phyloP scores from a whole-genome alignment of 2,329 filamentous ascomycete species.

The Fusarium oxysporum region DNA sequence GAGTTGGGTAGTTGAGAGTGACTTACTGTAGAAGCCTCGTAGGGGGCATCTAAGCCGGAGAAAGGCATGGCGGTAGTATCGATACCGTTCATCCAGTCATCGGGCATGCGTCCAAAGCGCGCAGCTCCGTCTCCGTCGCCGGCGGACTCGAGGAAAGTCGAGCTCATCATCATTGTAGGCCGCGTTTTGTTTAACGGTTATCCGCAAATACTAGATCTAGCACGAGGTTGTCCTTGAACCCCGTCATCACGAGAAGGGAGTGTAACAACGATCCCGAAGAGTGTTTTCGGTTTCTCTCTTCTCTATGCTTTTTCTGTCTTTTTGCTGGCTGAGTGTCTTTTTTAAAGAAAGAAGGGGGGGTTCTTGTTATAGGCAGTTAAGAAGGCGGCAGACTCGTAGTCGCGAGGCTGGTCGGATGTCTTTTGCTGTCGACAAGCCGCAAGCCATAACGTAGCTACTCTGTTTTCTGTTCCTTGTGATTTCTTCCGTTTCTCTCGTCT shows the following conservation, averaged over 20 bases:
- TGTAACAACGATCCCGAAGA: conserved; percentile 11
- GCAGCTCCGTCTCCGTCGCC: conserved; percentile 27
- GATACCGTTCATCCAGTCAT: conserved; percentile 39
- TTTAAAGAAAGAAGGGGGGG: conserved; percentile 5
- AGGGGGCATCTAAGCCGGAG: conserved; percentile 31
- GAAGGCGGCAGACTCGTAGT: conserved; percentile 45
- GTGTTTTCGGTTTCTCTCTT: conserved; percentile 8
- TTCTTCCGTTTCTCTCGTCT: conserved; percentile 17
- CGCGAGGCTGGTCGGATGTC: conserved; percentile 43
- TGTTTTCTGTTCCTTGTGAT: conserved; percentile 13
- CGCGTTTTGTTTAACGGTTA: conserved; percentile 31
- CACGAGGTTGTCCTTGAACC: conserved; percentile 39
- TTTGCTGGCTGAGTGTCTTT: conserved; percentile 1
- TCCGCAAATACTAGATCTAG: conserved; percentile 43
- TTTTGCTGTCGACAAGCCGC: conserved; percentile 42
- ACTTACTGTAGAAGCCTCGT: conserved; percentile 41
- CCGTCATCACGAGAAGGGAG: conserved; percentile 42
- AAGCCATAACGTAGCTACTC: conserved; percentile 44
- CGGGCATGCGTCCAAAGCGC: conserved; percentile 23
- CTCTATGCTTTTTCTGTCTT: conserved; percentile 7
- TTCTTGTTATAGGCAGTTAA: conserved; percentile 43
- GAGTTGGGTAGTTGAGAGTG: not conserved
- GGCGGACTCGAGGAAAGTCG: conserved; percentile 38
- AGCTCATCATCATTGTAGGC: conserved; percentile 42
- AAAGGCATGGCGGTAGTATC: conserved; percentile 38